A percentile compares a stretch with the other conserved stretches of the same genome.
These are phyloP conservation scores for Cornus controversa DNA, from an alignment of 148 eudicot species.

Conservation along the genomic window DNA sequence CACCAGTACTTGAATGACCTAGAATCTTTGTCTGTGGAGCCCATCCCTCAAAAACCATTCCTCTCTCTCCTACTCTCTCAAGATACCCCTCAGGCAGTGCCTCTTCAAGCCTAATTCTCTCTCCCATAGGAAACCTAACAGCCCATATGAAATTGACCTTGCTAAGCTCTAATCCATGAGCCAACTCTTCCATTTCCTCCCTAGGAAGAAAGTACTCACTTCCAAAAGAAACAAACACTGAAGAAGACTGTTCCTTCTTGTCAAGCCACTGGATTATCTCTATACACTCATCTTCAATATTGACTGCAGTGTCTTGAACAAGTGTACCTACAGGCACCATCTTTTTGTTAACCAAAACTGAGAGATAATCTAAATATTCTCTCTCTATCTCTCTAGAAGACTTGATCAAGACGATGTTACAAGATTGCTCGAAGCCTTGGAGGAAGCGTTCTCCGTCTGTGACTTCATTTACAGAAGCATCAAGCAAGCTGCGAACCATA, in stretches of 20 bases:
- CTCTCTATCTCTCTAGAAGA: slow-evolving; percentile 9
- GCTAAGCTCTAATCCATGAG: slow-evolving; percentile 20
- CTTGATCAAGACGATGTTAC: not conserved
- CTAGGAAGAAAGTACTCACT: slow-evolving; percentile 12
- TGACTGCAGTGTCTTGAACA: not conserved
- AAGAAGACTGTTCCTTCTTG: not conserved
- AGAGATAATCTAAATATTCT: slow-evolving; percentile 8
- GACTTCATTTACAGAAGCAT: not conserved
- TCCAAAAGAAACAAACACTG: slow-evolving; percentile 11
- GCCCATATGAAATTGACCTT: slow-evolving; percentile 18
- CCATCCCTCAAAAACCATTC: slow-evolving; percentile 13
- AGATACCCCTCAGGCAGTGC: slow-evolving; percentile 15
- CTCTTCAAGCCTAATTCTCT: slow-evolving; percentile 9
- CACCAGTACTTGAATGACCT: slow-evolving; percentile 9
- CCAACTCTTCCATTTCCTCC: slow-evolving; percentile 15
- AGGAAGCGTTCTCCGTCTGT: not conserved
- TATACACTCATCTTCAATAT: not conserved
- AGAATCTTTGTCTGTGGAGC: slow-evolving; percentile 20
- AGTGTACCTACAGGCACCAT: slow-evolving; percentile 12
- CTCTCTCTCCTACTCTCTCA: not conserved
- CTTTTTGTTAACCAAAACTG: not conserved
- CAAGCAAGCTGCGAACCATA: not conserved
- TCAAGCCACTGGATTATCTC: slow-evolving; percentile 13
- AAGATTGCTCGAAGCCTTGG: not conserved
- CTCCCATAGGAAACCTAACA: slow-evolving; percentile 10